Evolutionary conservation across 148 eudicot species (phyloP), one percentile per base, ranked within the genome.

Genomic region (Salicornia ramosissima): DNA sequence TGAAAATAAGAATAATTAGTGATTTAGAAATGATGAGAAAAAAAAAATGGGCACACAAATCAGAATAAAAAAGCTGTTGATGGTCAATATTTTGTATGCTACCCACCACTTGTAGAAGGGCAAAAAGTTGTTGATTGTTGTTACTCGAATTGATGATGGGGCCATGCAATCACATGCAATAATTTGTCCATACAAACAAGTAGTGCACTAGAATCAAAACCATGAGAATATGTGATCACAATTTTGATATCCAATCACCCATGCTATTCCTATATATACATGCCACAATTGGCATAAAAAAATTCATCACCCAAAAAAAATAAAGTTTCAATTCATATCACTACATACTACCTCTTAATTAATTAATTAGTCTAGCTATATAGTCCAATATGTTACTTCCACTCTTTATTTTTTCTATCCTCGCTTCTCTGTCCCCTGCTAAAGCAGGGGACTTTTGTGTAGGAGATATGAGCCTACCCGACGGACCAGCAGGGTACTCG

Each of bases 361-460:
- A 56, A 67, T 7, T 2, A n/a, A 34, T 11, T 26, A 58, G 24
- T 25, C 22, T 12, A 13, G 31, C 5, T 29, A 10, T 16, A 19
- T 21, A 53, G 33, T 52, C 21, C n/a, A 87, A 82, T 55, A 92
- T 88, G 97, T 74, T 58, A 54, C 77, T 74, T 64, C 85, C 84
- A 51, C 10, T 84, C 74, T 64, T 83, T 73, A 64, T 83, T 69
- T 68, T 81, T 2, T 57, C 86, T 39, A 80, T 84, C 47, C 28
- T 84, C n/a, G n/a, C 72, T 55, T 71, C 87, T 45, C 19, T 67
- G 49, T 36, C 81, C 34, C 47, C 66, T 47, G 88, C 83, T 26
- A 50, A 70, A 0, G 88, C 77, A 6, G 71, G 64, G 8, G 97
- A 92, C 84, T 89, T 84, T 72, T 92, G 97, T 34, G 93, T 92